Evolutionary conservation across 208 protist genomes (phyloP).

Genomic region (Wallacemonas rigidus): DNA sequence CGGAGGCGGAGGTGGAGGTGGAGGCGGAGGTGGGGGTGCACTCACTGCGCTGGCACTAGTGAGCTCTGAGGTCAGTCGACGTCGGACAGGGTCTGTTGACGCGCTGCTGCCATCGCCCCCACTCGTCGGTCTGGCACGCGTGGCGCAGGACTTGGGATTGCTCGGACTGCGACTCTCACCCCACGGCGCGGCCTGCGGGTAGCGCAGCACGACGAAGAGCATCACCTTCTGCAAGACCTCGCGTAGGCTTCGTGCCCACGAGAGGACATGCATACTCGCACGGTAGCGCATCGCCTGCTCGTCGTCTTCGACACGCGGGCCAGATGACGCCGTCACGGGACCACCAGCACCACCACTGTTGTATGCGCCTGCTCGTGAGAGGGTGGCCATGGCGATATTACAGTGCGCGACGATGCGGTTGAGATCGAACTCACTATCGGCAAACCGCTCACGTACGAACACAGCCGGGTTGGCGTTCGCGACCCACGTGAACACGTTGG

Average conservation of each 20-base stretch:
- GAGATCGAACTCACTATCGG: conserved; percentile 22
- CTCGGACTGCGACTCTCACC: conserved; percentile 11
- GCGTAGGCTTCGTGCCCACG: conserved; percentile 32
- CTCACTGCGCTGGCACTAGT: conserved; percentile 12
- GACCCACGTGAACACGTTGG: conserved; percentile 47
- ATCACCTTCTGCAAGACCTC: conserved; percentile 35
- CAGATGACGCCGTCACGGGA: no score
- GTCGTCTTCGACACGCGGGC: conserved; percentile 12
- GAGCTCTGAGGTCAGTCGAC: neutral
- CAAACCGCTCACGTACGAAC: conserved; percentile 11
- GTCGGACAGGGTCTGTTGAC: neutral
- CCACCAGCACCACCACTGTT: neutral
- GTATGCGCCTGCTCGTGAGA: conserved; percentile 8
- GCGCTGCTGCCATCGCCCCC: neutral
- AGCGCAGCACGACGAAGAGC: conserved; percentile 36
- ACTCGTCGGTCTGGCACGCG: neutral
- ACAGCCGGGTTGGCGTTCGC: conserved; percentile 22
- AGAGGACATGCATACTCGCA: conserved; percentile 3
- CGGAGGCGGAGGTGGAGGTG: conserved; percentile 19
- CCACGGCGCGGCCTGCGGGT: conserved; percentile 32
- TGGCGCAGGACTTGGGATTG: neutral
- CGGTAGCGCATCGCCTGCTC: conserved; percentile 13
- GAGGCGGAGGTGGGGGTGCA: conserved; percentile 14
- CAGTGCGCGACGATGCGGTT: conserved; percentile 37
- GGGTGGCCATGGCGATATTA: conserved; percentile 17